These are phyloP conservation scores for Linderina pennispora DNA, from an alignment of 192 early-diverging fungal genomes.

Conservation along the genomic window DNA sequence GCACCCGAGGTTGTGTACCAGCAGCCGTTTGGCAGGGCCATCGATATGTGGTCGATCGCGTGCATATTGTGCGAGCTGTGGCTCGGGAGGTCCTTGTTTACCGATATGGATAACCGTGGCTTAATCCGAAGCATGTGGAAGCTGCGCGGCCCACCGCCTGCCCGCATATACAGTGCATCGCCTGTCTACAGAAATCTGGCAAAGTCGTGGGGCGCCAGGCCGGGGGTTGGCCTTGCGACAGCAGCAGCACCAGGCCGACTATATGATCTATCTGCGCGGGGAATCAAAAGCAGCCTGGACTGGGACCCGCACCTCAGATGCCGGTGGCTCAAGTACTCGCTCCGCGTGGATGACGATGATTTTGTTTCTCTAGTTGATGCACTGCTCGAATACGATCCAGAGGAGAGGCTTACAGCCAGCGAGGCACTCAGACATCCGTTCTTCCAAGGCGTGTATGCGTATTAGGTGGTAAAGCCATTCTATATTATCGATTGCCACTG, in stretches of 20 bases:
- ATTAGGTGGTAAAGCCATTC: conserved; percentile 2
- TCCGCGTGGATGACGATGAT: conserved; percentile 39
- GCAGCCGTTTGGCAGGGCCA: conserved; percentile 51
- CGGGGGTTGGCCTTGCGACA: conserved; percentile 31
- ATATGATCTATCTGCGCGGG: too few relatives aligned
- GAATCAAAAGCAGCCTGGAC: conserved; percentile 32
- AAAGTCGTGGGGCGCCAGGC: conserved; percentile 47
- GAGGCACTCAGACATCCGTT: conserved; percentile 56
- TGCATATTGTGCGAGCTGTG: conserved; percentile 81
- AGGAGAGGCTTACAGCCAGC: conserved; percentile 70
- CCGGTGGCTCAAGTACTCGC: conserved; percentile 45
- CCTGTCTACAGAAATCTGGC: conserved; percentile 50
- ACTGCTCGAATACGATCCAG: conserved; percentile 89
- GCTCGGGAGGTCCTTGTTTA: conserved; percentile 61
- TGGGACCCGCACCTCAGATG: conserved; percentile 44
- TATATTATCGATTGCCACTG: background rate
- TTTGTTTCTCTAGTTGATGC: conserved; percentile 45
- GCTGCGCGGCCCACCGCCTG: conserved; percentile 67
- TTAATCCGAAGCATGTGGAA: conserved; percentile 57
- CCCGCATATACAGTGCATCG: conserved; percentile 57
- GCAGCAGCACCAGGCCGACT: conserved; percentile 18
- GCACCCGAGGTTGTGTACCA: conserved; percentile 88
- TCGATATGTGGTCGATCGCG: conserved; percentile 90
- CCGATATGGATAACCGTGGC: conserved; percentile 59
- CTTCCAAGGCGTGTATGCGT: conserved; percentile 37